Conservation (phyloP, 495 filamentous ascomycete genomes). For the Talaromyces trachyspermus region DNA sequence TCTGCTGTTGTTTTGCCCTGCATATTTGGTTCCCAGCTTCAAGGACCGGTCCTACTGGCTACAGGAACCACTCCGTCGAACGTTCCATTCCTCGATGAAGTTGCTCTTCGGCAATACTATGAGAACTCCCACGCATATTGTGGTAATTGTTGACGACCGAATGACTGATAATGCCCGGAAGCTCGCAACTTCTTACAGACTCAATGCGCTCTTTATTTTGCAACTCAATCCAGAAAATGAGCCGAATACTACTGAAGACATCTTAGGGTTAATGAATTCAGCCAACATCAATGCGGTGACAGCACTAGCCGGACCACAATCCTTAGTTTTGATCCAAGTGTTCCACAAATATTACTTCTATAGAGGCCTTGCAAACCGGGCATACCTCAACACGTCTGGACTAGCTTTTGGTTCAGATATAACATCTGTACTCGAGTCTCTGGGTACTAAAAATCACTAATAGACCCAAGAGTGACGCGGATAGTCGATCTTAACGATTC, state of each 20-base stretch:
- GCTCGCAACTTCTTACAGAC: conserved; percentile 14
- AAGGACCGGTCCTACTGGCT: conserved; percentile 5
- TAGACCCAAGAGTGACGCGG: neutral
- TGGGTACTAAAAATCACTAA: neutral
- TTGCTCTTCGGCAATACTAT: conserved; percentile 4
- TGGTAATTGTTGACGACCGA: conserved; percentile 17
- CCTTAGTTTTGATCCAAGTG: conserved; percentile 6
- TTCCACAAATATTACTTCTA: conserved; percentile 7
- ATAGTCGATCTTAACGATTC: conserved; percentile 1
- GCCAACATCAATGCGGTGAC: conserved; percentile 8
- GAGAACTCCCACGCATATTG: conserved; percentile 8
- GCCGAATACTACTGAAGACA: neutral
- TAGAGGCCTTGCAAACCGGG: conserved; percentile 6
- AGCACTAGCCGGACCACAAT: conserved; percentile 8
- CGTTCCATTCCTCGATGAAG: conserved; percentile 6
- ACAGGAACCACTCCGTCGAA: conserved; percentile 4
- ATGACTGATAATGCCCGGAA: conserved; percentile 22
- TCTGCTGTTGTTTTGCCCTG: conserved; percentile 6
- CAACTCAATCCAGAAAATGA: conserved; percentile 12
- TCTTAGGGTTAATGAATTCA: conserved; percentile 2
- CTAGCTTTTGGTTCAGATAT: conserved; percentile 6
- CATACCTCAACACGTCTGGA: conserved; percentile 2
- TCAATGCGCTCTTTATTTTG: conserved; percentile 20
- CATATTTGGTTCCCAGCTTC: conserved; percentile 5
- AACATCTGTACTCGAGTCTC: conserved; percentile 3